phyloP scores from a whole-genome alignment of 352 stramenopile genomes.

The Globisporangium yorkense region DNA sequence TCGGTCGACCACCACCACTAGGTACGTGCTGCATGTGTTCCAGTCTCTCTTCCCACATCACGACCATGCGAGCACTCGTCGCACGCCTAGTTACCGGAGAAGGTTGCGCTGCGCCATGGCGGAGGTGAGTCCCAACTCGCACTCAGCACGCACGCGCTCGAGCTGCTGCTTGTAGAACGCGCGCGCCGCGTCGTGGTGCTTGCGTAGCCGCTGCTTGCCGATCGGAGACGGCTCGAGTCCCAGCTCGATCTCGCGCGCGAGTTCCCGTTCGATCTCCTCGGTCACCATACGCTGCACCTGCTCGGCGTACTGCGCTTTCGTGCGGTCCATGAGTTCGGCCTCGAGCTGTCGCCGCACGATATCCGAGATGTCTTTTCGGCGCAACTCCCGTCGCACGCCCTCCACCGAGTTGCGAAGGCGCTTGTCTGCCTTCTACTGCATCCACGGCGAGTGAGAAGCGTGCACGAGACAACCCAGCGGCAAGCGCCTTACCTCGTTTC shows the following conservation, averaged over 20 bases:
- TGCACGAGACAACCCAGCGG: not conserved
- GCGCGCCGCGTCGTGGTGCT: slow-evolving; percentile 46
- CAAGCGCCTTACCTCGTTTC: slow-evolving; percentile 32
- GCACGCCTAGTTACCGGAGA: slow-evolving; percentile 29
- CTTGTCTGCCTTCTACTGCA: slow-evolving; percentile 40
- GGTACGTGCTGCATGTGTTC: too few species aligned
- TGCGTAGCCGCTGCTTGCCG: slow-evolving; percentile 39
- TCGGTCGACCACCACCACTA: too few species aligned
- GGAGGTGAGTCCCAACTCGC: slow-evolving; percentile 53
- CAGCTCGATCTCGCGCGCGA: slow-evolving; percentile 47
- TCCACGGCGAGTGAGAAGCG: not conserved
- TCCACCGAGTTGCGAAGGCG: slow-evolving; percentile 43
- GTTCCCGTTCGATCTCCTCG: slow-evolving; percentile 62
- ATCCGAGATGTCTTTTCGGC: slow-evolving; percentile 32
- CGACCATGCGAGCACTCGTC: not conserved
- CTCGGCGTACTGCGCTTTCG: slow-evolving; percentile 46
- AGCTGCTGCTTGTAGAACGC: slow-evolving; percentile 54
- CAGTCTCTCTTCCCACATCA: too few species aligned
- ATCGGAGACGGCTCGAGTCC: slow-evolving; percentile 37
- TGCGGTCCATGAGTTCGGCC: slow-evolving; percentile 58
- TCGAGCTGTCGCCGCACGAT: slow-evolving; percentile 28
- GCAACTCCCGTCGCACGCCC: slow-evolving; percentile 41
- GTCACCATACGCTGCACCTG: slow-evolving; percentile 46
- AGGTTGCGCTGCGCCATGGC: slow-evolving; percentile 70
- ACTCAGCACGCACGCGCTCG: slow-evolving; percentile 51